Percentiles rank a stretch among this genome's conserved stretches.
These are phyloP conservation scores for Russula ochroleuca DNA, from an alignment of 768 basidiomycete genomes.

Conservation along the genomic window DNA sequence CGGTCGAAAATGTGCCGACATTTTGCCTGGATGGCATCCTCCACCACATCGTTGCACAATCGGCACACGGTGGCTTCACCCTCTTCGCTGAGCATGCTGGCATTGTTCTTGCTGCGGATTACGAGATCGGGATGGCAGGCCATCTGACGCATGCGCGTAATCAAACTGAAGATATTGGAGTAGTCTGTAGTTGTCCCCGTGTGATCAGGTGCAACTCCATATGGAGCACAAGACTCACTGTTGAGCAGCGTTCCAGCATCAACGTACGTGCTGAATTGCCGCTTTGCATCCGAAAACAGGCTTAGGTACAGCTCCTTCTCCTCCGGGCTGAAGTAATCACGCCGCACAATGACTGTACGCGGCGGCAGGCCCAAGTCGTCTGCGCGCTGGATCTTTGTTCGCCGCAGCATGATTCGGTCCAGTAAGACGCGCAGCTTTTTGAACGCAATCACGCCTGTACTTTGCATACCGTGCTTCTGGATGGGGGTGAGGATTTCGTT, in stretches of 20 bases:
- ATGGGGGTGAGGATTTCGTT: conserved; percentile 95
- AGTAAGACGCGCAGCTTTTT: conserved; percentile 87
- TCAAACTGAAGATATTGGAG: conserved; percentile 84
- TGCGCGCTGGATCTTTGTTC: conserved; percentile 89
- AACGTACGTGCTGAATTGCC: conserved; percentile 88
- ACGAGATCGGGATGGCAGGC: conserved; percentile 95
- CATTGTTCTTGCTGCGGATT: conserved; percentile 77
- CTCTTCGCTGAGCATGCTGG: conserved; percentile 54
- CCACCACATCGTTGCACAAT: conserved; percentile 94
- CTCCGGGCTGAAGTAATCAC: conserved; percentile 93
- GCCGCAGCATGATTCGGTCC: conserved; percentile 92
- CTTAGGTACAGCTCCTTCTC: conserved; percentile 94
- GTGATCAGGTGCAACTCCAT: neutral
- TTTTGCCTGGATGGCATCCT: conserved; percentile 92
- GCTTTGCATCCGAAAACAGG: conserved; percentile 87
- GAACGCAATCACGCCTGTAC: conserved; percentile 78
- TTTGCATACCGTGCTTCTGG: conserved; percentile 80
- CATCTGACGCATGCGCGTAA: conserved; percentile 96
- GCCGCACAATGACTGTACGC: conserved; percentile 78
- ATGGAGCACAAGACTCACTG: conserved; percentile 50
- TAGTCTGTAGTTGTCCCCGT: conserved; percentile 53
- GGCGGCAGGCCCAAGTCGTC: conserved; percentile 96
- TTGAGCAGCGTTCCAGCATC: conserved; percentile 88
- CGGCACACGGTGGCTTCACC: conserved; percentile 83
- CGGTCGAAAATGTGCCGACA: conserved; percentile 95